Percentiles rank a stretch among this genome's conserved stretches.
phyloP scores from a whole-genome alignment of 768 basidiomycete genomes.

The Naganishia friedmannii region DNA sequence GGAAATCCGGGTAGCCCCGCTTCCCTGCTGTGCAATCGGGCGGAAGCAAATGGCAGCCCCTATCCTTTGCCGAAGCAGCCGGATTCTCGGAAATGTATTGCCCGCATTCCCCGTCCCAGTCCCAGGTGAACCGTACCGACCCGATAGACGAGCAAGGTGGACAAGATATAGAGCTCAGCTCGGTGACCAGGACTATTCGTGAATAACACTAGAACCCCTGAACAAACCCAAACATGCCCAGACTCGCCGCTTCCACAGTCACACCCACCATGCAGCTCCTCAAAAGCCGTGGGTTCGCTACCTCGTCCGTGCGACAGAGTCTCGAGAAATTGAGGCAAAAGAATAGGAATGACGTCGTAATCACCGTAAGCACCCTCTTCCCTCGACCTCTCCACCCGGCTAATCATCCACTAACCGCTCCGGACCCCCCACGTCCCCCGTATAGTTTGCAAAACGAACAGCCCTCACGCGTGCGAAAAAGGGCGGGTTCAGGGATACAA shows the following conservation, averaged over 20 bases:
- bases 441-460: constrained; percentile 33
- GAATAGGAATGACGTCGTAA: constrained; percentile 33
- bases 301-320: constrained; percentile 1
- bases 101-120: no score
- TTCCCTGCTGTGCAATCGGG: not conserved
- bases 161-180: no score
- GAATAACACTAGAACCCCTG: not conserved
- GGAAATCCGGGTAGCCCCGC: constrained; percentile 16
- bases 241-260: constrained; percentile 11
- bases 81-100: not conserved
- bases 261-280: not conserved
- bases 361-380: constrained; percentile 25
- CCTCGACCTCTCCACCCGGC: no score
- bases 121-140: no score
- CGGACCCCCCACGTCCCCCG: no score
- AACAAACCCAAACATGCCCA: not conserved
- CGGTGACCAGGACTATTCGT: no score
- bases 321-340: constrained; percentile 27
- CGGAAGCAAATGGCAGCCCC: no score
- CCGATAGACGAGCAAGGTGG: no score
- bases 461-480: constrained; percentile 59
- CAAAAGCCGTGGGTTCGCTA: constrained; percentile 14
- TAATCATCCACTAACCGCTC: not conserved
- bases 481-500: constrained; percentile 69
- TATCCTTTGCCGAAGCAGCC: not conserved